Evolutionary conservation across 345 rosid species (phyloP).

Genomic region (Barbarea vulgaris): DNA sequence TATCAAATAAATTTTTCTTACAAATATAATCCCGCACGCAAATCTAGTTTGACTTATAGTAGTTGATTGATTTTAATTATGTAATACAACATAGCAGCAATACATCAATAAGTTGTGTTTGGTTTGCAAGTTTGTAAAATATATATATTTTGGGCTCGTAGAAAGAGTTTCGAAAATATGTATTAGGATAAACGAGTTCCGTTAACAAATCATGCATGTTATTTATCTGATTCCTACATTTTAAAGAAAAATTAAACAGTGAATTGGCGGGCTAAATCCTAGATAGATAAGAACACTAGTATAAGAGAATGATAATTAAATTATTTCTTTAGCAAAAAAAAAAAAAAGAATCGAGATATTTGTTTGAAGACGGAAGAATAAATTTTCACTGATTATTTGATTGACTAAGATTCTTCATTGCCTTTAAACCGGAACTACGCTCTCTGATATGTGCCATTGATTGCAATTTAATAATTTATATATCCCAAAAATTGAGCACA

Average conservation of each 20-base stretch:
- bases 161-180: background rate
- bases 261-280: background rate
- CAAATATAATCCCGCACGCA: too few species aligned
- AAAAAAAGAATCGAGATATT: background rate
- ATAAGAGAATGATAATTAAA: background rate
- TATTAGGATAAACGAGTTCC: background rate
- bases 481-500: background rate
- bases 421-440: slow-evolving; percentile 16
- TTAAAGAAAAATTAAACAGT: background rate
- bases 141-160: background rate
- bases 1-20: too few species aligned
- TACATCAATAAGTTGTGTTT: background rate
- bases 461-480: background rate
- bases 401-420: slow-evolving; percentile 19
- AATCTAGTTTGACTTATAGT: too few species aligned
- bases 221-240: background rate
- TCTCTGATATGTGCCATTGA: slow-evolving; percentile 23
- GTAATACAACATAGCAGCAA: background rate
- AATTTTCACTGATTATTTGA: background rate
- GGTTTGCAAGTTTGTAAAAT: background rate
- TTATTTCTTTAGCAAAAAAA: too few species aligned
- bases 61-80: too few species aligned
- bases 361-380: slow-evolving; percentile 8
- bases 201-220: background rate
- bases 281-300: background rate